Evolutionary conservation across 805 yeast species (phyloP), one percentile per base, ranked within the genome.

Genomic region (Ogataea wickerhamii): DNA sequence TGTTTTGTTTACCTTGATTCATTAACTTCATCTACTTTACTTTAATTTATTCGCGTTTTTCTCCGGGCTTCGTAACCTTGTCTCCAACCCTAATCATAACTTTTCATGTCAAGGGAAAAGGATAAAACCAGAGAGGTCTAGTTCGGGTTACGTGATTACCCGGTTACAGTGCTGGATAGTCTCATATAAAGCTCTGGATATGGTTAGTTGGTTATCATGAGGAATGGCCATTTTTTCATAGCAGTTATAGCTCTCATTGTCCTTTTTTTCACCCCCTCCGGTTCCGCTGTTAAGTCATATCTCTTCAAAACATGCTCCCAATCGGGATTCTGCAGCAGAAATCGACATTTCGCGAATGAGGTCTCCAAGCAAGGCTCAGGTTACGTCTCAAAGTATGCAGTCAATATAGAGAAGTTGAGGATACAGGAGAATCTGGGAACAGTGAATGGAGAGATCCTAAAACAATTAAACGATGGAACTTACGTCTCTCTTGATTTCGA

Each of bases 261-360:
- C 19, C 22, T 45, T 14, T 10, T 35, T 7, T 27, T 18, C 2
- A 32, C 45, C 17, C 17, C 22, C n/a, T 48, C 48, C n/a, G 20
- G 46, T 8, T 23, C 28, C 8, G 74, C 73, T 1, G 87, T 80
- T 26, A 80, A 82, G 49, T 77, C 74, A 3, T 77, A 80, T 45
- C 61, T 87, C 38, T 83, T 87, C 68, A 85, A 87, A 55, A 76
- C 70, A 11, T 89, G 98, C 60, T 76, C 69, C 5, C 81, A 83
- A 52, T 74, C 87, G 13, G 95, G 96, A 5, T 88, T 89, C 56
- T 89, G 98, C 56, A 62, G 71, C 34, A 72, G 98, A 59, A 86
- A 89, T 53, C 67, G 91, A 38, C 78, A 76, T 40, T 87, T 74
- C 55, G 85, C 87, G 1, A 43, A 54, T 2, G 56, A 67, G 32